phyloP scores from a whole-genome alignment of 192 early-diverging fungal genomes.

The Chytriomyces confervae region DNA sequence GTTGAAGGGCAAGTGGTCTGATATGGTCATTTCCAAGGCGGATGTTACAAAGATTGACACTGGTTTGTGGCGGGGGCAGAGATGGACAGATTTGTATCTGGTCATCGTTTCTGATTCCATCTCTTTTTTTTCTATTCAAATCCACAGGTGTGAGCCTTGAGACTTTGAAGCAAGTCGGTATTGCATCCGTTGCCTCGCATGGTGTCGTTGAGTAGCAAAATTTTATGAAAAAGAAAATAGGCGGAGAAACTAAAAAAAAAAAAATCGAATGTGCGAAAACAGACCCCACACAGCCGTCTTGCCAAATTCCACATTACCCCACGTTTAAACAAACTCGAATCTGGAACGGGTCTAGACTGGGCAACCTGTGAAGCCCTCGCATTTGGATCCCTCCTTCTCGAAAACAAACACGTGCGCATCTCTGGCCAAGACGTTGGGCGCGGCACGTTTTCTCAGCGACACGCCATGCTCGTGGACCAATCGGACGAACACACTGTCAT shows the following conservation, averaged over 20 bases:
- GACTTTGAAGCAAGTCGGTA: slow-evolving; percentile 72
- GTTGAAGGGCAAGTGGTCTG: slow-evolving; percentile 81
- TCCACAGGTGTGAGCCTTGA: slow-evolving; percentile 68
- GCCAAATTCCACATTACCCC: slow-evolving; percentile 90
- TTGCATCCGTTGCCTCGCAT: slow-evolving; percentile 74
- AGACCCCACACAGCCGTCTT: slow-evolving; percentile 75
- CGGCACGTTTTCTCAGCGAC: slow-evolving; percentile 96
- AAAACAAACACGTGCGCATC: slow-evolving; percentile 88
- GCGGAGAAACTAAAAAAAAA: neutral
- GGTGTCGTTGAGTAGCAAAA: slow-evolving; percentile 62
- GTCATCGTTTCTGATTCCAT: neutral
- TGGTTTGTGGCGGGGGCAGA: slow-evolving; percentile 3
- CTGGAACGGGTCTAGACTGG: slow-evolving; percentile 85
- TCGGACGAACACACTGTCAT: slow-evolving; percentile 84
- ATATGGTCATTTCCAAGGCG: slow-evolving; percentile 69
- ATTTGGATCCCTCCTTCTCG: slow-evolving; percentile 82
- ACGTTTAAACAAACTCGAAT: slow-evolving; percentile 72
- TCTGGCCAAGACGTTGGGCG: slow-evolving; percentile 98
- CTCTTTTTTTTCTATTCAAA: neutral
- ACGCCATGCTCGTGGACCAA: slow-evolving; percentile 95
- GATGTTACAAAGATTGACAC: slow-evolving; percentile 56
- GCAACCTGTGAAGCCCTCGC: slow-evolving; percentile 93
- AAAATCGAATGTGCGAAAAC: neutral
- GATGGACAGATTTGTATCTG: too few relatives aligned
- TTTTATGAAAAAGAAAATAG: neutral